Base-by-base conservation (phyloP, 257 asterid genomes). In the Lycium barbarum region DNA sequence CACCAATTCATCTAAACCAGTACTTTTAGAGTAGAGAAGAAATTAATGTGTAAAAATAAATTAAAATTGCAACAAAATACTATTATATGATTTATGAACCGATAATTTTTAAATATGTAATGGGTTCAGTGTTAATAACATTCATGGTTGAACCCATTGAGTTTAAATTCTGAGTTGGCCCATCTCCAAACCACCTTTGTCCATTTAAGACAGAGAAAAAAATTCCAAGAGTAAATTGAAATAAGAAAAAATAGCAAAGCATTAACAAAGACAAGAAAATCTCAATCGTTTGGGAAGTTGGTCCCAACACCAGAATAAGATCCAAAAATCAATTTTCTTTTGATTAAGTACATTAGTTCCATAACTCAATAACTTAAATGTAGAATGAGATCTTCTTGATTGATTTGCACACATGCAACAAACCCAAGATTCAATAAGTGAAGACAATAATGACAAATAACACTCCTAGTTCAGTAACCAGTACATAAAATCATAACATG, bases 351-450 rank as follows among this genome's bases (percentile, higher is more conserved):
- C 33, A 26, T 26, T 26, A 74, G 81, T 20, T 11, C 43, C 38
- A 74, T 11, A 47, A 51, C 13, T 47, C 81, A 47, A 12, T 47
- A 73, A 51, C 59, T 73, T 73, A 20, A 73, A 12, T 47, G 47
- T 47, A 47, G 38, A 73, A 47, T 51, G 38, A 76, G 20, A 47
- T 73, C 43, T 38, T 71, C 18, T 26, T 76, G 82, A 76, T 76
- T 51, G 82, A 54, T 22, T 14, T 76, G 65, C 65, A 76, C 82
- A 51, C 63, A 76, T 76, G 47, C 45, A 76, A 76, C 63, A 76
- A 51, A 40, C 33, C 65, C 65, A 76, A 66, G n/a, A 26, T 66
- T 33, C 45, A 66, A 66, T 17, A 17, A 76, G 82, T 51, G 65
- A n/a, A 76, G 61, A 76, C 61, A 49, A 22, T 20, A 74, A 74